phyloP scores from a whole-genome alignment of 1,284 basidiomycete species.

The Trichosporon coremiiforme region DNA sequence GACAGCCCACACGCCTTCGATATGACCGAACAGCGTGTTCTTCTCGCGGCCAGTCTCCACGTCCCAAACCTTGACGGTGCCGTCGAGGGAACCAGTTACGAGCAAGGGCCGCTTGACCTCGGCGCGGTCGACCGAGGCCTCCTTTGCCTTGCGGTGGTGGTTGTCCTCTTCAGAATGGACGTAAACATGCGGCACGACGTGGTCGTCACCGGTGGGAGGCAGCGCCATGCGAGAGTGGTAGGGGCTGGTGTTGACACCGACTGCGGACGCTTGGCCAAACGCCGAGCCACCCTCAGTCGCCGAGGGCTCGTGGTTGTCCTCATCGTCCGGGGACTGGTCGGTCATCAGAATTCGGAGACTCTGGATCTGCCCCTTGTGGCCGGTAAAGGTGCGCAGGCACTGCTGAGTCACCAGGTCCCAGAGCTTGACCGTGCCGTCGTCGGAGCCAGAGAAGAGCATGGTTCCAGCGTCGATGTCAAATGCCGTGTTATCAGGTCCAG shows the following conservation, averaged over 20 bases:
- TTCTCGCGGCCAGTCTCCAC: slow-evolving; percentile 79
- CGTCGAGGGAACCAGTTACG: slow-evolving; percentile 89
- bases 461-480: slow-evolving; percentile 71
- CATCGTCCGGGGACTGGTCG: slow-evolving; percentile 52
- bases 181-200: slow-evolving; percentile 40
- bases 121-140: slow-evolving; percentile 29
- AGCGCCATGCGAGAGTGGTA: slow-evolving; percentile 21
- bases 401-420: slow-evolving; percentile 85
- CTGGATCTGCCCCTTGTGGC: slow-evolving; percentile 95
- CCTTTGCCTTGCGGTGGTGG: slow-evolving; percentile 13
- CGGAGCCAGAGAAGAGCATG: slow-evolving; percentile 95
- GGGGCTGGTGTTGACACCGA: neutral
- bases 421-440: slow-evolving; percentile 88
- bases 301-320: slow-evolving; percentile 37
- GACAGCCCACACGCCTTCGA: slow-evolving; percentile 95
- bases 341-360: slow-evolving; percentile 76
- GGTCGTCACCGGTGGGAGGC: slow-evolving; percentile 23
- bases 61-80: slow-evolving; percentile 96
- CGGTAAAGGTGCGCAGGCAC: slow-evolving; percentile 81
- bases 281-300: slow-evolving; percentile 15
- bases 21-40: slow-evolving; percentile 84
- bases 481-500: slow-evolving; percentile 26
- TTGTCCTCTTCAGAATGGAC: slow-evolving; percentile 37
- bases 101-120: slow-evolving; percentile 65
- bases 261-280: slow-evolving; percentile 20